A percentile compares a stretch with the other conserved stretches of the same genome.
Evolutionary conservation across 495 filamentous ascomycete species (phyloP).

Genomic region (Cercophora sp.): DNA sequence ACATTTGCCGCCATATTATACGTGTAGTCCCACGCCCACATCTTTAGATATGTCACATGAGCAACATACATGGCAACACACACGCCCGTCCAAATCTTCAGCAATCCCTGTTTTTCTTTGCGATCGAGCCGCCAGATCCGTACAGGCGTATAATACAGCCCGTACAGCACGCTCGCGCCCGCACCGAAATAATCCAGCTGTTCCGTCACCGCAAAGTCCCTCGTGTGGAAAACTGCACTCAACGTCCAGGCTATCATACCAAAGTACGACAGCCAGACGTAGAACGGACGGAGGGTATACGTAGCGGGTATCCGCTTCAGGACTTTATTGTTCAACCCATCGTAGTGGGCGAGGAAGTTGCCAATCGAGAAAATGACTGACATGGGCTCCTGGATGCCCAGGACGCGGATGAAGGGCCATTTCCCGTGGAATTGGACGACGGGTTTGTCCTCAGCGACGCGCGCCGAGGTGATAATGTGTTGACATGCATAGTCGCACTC

Average conservation of each 20-base stretch:
- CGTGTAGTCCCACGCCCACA: slow-evolving; percentile 87
- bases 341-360: slow-evolving; percentile 83
- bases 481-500: slow-evolving; percentile 99
- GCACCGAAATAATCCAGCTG: slow-evolving; percentile 95
- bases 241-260: slow-evolving; percentile 81
- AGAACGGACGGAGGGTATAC: slow-evolving; percentile 78
- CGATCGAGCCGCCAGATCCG: slow-evolving; percentile 78
- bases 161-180: slow-evolving; percentile 86
- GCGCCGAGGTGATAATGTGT: slow-evolving; percentile 78
- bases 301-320: slow-evolving; percentile 61
- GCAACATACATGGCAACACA: slow-evolving; percentile 67
- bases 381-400: slow-evolving; percentile 93
- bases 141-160: slow-evolving; percentile 77
- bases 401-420: slow-evolving; percentile 89
- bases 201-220: slow-evolving; percentile 84
- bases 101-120: slow-evolving; percentile 51
- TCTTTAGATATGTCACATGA: slow-evolving; percentile 80
- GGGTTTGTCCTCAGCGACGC: slow-evolving; percentile 52
- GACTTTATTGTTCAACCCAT: slow-evolving; percentile 68
- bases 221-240: slow-evolving; percentile 83
- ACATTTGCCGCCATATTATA: slow-evolving; percentile 99
- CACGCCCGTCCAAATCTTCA: slow-evolving; percentile 68
- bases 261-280: slow-evolving; percentile 74
- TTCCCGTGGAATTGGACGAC: slow-evolving; percentile 97
- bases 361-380: slow-evolving; percentile 88